phyloP scores from a whole-genome alignment of 2,329 filamentous ascomycete genomes.

The Zelopaecilomyces penicillatus region DNA sequence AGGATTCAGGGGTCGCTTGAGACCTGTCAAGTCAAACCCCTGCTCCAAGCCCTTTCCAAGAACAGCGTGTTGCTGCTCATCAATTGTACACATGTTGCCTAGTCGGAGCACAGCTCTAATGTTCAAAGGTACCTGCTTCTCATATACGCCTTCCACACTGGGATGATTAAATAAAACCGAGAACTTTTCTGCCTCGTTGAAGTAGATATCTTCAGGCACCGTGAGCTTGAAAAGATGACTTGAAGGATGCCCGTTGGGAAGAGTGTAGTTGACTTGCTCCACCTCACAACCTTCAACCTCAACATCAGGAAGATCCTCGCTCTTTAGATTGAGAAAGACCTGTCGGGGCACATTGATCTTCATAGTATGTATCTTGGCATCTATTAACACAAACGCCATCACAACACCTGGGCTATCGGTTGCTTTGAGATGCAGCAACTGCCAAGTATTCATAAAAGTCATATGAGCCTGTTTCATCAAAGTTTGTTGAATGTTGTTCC shows the following conservation, averaged over 20 bases:
- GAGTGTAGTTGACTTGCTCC: conserved; percentile 85
- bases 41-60: conserved; percentile 87
- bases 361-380: conserved; percentile 79
- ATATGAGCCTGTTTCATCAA: conserved; percentile 91
- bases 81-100: conserved; percentile 87
- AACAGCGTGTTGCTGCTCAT: conserved; percentile 81
- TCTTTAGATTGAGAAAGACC: conserved; percentile 86
- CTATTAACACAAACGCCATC: conserved; percentile 82
- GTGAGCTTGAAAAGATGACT: conserved; percentile 91
- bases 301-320: conserved; percentile 78
- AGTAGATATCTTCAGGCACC: conserved; percentile 80
- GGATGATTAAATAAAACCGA: conserved; percentile 79
- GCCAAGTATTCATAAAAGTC: conserved; percentile 89
- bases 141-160: conserved; percentile 95
- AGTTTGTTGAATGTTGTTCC: conserved; percentile 52
- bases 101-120: conserved; percentile 81
- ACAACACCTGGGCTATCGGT: conserved; percentile 83
- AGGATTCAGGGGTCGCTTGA: conserved; percentile 59
- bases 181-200: conserved; percentile 76
- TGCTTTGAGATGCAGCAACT: conserved; percentile 77
- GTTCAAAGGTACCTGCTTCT: conserved; percentile 81
- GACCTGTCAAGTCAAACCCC: conserved; percentile 76
- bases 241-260: conserved; percentile 92
- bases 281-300: conserved; percentile 78
- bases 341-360: conserved; percentile 85